A percentile compares a stretch with the other conserved stretches of the same genome.
These are phyloP conservation scores for Lagenaria siceraria DNA, from an alignment of 306 rosid species.

Conservation along the genomic window DNA sequence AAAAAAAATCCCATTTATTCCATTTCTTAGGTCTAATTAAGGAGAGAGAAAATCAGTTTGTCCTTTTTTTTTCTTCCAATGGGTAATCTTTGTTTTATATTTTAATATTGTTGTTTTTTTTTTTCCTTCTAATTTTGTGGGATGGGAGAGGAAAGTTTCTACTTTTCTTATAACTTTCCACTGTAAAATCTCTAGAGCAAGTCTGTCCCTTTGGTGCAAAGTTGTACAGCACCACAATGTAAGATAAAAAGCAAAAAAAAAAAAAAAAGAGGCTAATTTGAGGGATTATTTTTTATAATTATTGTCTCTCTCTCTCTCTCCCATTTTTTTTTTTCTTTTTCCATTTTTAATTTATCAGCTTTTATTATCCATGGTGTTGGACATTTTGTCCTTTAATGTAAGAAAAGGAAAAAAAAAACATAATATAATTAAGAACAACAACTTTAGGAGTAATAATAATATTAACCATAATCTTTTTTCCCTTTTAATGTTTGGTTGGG, in stretches of 20 bases:
- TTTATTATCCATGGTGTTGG: conserved; percentile 15
- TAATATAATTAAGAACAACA: background rate
- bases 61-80: conserved; percentile 16
- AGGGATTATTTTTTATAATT: conserved; percentile 13
- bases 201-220: conserved; percentile 56
- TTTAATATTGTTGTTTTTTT: conserved; percentile 7
- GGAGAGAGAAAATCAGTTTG: background rate
- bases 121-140: conserved; percentile 23
- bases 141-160: conserved; percentile 9
- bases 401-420: background rate
- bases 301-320: background rate
- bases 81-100: conserved; percentile 22
- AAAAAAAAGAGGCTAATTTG: conserved; percentile 31
- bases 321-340: no score
- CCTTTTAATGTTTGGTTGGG: conserved; percentile 21
- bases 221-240: conserved; percentile 41
- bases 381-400: conserved; percentile 26
- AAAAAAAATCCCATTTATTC: conserved; percentile 14
- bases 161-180: conserved; percentile 28
- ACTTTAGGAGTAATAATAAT: conserved; percentile 7
- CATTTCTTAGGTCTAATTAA: conserved; percentile 25
- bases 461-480: conserved; percentile 3
- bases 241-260: conserved; percentile 33
- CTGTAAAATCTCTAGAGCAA: conserved; percentile 50
- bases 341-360: background rate